Evolutionary conservation across 371 early-diverging fungal genomes (phyloP).

Genomic region (Circinella minor): DNA sequence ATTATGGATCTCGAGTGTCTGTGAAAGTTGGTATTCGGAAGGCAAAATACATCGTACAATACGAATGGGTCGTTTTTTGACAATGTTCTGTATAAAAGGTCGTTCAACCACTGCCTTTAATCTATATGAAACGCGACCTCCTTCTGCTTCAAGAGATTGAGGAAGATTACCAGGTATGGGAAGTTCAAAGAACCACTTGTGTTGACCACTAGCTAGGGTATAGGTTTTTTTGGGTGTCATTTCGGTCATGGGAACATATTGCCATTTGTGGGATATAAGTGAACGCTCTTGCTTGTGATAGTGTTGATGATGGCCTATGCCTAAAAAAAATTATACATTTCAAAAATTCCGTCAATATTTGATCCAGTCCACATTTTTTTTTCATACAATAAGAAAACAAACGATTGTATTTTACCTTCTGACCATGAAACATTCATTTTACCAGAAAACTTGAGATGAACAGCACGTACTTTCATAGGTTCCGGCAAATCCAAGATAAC

Average conservation of each 20-base stretch:
- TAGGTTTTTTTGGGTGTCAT: slow-evolving; percentile 25
- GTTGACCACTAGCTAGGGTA: slow-evolving; percentile 37
- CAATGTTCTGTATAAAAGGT: slow-evolving; percentile 41
- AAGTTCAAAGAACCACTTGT: slow-evolving; percentile 44
- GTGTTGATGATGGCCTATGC: slow-evolving; percentile 47
- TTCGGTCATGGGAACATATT: slow-evolving; percentile 29
- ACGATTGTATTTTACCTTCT: slow-evolving; percentile 32
- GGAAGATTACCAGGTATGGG: slow-evolving; percentile 48
- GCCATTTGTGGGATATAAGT: slow-evolving; percentile 40
- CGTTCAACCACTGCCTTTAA: slow-evolving; percentile 48
- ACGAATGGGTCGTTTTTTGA: slow-evolving; percentile 32
- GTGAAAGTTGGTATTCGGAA: slow-evolving; percentile 36
- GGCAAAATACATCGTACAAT: slow-evolving; percentile 42
- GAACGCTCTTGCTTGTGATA: slow-evolving; percentile 44
- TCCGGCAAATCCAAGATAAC: slow-evolving; percentile 34
- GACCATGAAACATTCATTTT: slow-evolving; percentile 56
- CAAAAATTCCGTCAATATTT: background rate
- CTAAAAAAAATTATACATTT: slow-evolving; percentile 10
- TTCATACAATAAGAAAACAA: background rate
- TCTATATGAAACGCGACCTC: slow-evolving; percentile 41
- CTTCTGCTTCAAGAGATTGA: slow-evolving; percentile 45
- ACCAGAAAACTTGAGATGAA: slow-evolving; percentile 36
- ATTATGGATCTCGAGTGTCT: slow-evolving; percentile 44
- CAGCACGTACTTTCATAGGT: slow-evolving; percentile 44
- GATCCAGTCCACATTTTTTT: background rate